Percentiles rank a stretch among this genome's conserved stretches.
phyloP scores from a whole-genome alignment of 768 basidiomycete species.

The Termitomyces sp. region DNA sequence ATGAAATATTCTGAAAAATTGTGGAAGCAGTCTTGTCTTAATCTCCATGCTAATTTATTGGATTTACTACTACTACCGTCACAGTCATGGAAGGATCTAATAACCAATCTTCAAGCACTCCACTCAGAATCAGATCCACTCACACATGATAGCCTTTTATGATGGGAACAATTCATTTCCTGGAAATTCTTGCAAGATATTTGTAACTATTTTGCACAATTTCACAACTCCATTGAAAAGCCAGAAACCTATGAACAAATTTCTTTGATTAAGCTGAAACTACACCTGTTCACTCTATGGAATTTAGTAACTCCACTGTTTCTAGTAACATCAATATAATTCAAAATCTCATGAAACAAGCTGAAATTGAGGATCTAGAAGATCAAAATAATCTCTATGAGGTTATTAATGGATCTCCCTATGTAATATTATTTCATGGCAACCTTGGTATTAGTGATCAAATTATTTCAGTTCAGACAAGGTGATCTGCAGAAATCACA shows the following conservation, averaged over 20 bases:
- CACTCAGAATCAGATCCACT: too few relatives aligned
- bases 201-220: not conserved
- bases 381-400: not conserved
- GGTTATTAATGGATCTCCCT: not conserved
- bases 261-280: conserved; percentile 10
- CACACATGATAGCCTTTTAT: not conserved
- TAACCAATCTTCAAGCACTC: not conserved
- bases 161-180: not conserved
- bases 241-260: conserved; percentile 11
- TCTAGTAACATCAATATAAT: conserved; percentile 12
- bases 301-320: conserved; percentile 1
- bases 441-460: conserved; percentile 23
- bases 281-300: conserved; percentile 4
- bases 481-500: conserved; percentile 20
- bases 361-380: not conserved
- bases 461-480: conserved; percentile 15
- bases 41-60: conserved; percentile 1
- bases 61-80: not conserved
- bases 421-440: conserved; percentile 10
- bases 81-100: not conserved
- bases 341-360: not conserved
- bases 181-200: not conserved
- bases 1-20: conserved; percentile 15
- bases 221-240: conserved; percentile 3
- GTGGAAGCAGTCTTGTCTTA: conserved; percentile 13